A percentile compares a stretch with the other conserved stretches of the same genome.
Conservation (phyloP, 2,329 filamentous ascomycete species). For the Sporothrix globosa region DNA sequence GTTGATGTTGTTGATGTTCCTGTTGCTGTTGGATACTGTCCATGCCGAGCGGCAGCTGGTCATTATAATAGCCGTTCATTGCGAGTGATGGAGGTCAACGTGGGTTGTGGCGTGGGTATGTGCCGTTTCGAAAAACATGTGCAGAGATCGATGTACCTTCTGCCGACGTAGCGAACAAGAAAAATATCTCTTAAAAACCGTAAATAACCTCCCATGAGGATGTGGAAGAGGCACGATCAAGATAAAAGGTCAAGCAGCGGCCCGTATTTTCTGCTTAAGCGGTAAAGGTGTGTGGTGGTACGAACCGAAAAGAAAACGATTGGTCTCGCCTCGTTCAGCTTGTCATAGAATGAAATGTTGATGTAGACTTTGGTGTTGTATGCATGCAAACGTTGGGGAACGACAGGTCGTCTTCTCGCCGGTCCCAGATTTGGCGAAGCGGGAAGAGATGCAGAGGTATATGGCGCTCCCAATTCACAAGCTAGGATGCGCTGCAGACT, state of each 20-base stretch:
- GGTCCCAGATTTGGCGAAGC: not conserved
- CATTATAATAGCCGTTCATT: slow-evolving; percentile 32
- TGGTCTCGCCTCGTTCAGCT: not conserved
- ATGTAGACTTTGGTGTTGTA: not conserved
- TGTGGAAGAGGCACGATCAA: not conserved
- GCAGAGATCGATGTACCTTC: not conserved
- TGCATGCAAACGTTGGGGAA: slow-evolving; percentile 1
- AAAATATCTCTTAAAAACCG: not conserved
- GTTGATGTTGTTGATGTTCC: slow-evolving; percentile 14
- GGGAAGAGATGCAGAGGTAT: not conserved
- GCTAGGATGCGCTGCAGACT: slow-evolving; percentile 1
- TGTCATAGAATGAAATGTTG: slow-evolving; percentile 4
- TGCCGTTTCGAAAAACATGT: not conserved
- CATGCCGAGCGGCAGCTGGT: slow-evolving; percentile 27
- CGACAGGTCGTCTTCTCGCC: not conserved
- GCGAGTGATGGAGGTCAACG: not conserved
- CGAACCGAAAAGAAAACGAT: not conserved
- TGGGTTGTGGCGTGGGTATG: not conserved
- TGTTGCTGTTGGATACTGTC: slow-evolving; percentile 25
- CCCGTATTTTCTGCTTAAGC: not conserved
- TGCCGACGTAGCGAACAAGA: not conserved
- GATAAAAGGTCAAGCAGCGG: not conserved
- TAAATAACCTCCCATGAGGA: not conserved
- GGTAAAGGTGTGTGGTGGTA: slow-evolving; percentile 1
- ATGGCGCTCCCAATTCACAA: not conserved